Conservation (phyloP, 2,329 filamentous ascomycete species). For the Fonsecaea nubica region DNA sequence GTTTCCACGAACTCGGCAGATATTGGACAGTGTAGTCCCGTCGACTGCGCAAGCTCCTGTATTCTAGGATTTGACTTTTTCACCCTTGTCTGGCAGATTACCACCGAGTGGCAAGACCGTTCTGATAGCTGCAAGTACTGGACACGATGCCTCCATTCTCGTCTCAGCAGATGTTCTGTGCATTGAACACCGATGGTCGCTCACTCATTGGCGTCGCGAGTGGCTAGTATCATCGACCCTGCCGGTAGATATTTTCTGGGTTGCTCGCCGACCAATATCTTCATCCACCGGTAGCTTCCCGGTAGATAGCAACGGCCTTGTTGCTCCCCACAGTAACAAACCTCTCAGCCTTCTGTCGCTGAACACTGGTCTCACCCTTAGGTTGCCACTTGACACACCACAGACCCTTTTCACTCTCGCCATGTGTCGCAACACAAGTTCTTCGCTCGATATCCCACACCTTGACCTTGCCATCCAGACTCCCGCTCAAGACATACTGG, state of each 20-base stretch:
- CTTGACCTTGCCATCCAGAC: conserved; percentile 92
- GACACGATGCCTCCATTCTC: not conserved
- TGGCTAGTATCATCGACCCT: not conserved
- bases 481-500: conserved; percentile 85
- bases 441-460: conserved; percentile 90
- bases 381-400: conserved; percentile 87
- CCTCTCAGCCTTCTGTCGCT: conserved; percentile 60
- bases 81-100: not conserved
- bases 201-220: not conserved
- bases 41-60: not conserved
- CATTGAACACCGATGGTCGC: not conserved
- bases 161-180: not conserved
- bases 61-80: not conserved
- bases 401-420: conserved; percentile 82
- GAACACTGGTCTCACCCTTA: conserved; percentile 59
- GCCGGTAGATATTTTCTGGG: not conserved
- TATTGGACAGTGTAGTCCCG: not conserved
- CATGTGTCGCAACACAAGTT: conserved; percentile 89
- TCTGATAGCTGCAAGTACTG: not conserved
- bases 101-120: not conserved
- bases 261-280: not conserved
- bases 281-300: conserved; percentile 77
- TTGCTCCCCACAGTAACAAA: conserved; percentile 83
- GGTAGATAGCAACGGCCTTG: conserved; percentile 78
- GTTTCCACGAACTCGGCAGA: not conserved